Base-by-base conservation (phyloP, 1,139 yeast species). In the Kodamaea fungicola region DNA sequence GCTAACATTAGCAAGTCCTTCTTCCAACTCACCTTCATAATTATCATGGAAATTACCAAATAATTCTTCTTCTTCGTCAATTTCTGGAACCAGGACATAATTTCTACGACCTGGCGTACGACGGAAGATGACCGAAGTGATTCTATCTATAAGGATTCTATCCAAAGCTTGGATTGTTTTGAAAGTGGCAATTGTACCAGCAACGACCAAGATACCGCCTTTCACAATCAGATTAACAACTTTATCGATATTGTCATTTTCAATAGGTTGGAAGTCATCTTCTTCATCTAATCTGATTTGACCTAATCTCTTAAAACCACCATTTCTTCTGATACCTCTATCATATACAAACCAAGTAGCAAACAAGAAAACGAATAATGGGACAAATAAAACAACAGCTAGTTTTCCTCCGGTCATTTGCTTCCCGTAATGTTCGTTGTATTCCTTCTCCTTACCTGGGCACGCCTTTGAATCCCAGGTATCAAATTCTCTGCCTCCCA, bases 361-460 rank as follows among this genome's bases (percentile, higher is more conserved):
- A 32, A 66, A 69, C 3, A 78, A 50, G 45, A 86, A 80, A 9
- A 80, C 72, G 1, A 64, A 49, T 19, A 83, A 52, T 6, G 95
- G 94, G 10, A 85, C 52, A 6, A 74, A 52, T 30, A 85, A 59
- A 12, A 83, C 71, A 32, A 77, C 40, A 31, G 76, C 65, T 34
- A 81, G 52, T 27, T 75, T 74, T 35, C 71, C 64, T 1, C 85
- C 83, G n/a, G 67, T 71, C 6, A 77, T 53, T 6, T 82, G 80
- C 30, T 72, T 68, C 21, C 85, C 80, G 44, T 80, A 76, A 39
- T 74, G 65, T 33, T 74, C 63, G 36, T 74, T 67, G 55, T 78
- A 89, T 49, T 87, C 83, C 12, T 64, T 59, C 46, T 83, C 80
- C 51, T 82, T 85, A 2, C 97, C 97, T 2, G 98, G 97, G 61